Conservation (phyloP, 768 basidiomycete species). For the Melanogaster broomeanus region DNA sequence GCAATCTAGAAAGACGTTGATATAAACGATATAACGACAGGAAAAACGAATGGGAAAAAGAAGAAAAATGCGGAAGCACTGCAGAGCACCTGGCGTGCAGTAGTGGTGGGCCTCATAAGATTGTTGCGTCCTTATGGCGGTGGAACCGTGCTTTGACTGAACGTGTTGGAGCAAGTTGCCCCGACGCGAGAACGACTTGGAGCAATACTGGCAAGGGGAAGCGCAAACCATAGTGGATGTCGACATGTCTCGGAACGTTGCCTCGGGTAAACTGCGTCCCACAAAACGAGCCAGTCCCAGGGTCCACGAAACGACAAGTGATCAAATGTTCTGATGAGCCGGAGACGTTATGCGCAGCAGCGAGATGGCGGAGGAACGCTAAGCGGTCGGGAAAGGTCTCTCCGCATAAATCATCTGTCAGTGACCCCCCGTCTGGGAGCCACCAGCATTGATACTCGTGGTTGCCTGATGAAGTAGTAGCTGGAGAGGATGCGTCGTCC, state of each 20-base stretch:
- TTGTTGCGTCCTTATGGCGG: no score
- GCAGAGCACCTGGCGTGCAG: no score
- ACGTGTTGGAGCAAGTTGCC: slow-evolving; percentile 21
- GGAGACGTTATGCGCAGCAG: slow-evolving; percentile 7
- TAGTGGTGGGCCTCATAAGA: no score
- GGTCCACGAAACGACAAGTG: slow-evolving; percentile 12
- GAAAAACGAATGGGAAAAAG: no score
- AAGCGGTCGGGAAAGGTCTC: background rate
- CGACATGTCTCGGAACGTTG: slow-evolving; percentile 17
- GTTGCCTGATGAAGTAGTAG: no score
- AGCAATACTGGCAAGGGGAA: slow-evolving; percentile 15
- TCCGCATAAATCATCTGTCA: background rate
- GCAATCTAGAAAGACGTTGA: no score
- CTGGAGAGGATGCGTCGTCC: no score
- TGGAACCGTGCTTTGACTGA: slow-evolving; percentile 4
- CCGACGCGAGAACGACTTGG: slow-evolving; percentile 22
- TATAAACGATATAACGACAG: no score
- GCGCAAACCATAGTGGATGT: slow-evolving; percentile 18
- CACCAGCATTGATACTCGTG: slow-evolving; percentile 3
- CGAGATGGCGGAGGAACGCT: slow-evolving; percentile 19
- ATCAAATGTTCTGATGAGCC: background rate
- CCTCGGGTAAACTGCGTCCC: slow-evolving; percentile 1
- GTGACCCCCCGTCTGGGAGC: background rate
- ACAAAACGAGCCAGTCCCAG: slow-evolving; percentile 6
- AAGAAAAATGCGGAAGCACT: no score